Base-by-base conservation (phyloP, 208 protist species). In the Herpetomonas muscarum region DNA sequence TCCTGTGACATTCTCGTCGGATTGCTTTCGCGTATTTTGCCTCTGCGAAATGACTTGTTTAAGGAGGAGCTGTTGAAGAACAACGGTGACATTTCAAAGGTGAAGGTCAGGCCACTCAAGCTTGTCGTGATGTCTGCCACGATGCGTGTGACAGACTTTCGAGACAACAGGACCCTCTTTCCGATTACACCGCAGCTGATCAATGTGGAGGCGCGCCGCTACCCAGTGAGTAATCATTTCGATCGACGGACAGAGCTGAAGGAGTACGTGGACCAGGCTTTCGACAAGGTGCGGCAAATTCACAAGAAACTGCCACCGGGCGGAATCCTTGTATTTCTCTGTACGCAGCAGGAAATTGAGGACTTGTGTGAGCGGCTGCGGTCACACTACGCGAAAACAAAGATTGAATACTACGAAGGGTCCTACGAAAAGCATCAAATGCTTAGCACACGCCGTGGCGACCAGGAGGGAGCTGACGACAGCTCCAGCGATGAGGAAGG, bases 1-100 rank as follows among this genome's bases (percentile, higher is more conserved):
- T 86, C 87, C 22, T 88, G 87, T 54, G 98, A 99, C 76, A 91
- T 99, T 31, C 79, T 99, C 13, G 90, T 99, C 57, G 98, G 98
- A 13, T 69, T 99, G 9, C 81, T 99, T 6, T 99, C 98, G 1
- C 96, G 98, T 28, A 97, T 99, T 41, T 90, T 99, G 9, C 93
- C 90, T 7, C 76, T 99, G 32, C 87, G 97, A 32, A 90, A 93
- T 59, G 86, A 97, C 61, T 66, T 97, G 22, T 84, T 83, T 36
- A 51, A 77, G 24, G 82, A 95, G 67, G 79, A 93, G 55, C 48
- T 92, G 21, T 56, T 60, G 13, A 69, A 67, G 61, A 55, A 74
- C 62, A 56, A 70, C 52, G 81, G 83, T 12, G 67, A 82, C 36
- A 57, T 75, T 2, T 29, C 57, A 42, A 75, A 80, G 61, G 74